A percentile compares a stretch with the other conserved stretches of the same genome.
phyloP scores from a whole-genome alignment of 1,284 basidiomycete genomes.

The Cryptococcus jaspeensis region DNA sequence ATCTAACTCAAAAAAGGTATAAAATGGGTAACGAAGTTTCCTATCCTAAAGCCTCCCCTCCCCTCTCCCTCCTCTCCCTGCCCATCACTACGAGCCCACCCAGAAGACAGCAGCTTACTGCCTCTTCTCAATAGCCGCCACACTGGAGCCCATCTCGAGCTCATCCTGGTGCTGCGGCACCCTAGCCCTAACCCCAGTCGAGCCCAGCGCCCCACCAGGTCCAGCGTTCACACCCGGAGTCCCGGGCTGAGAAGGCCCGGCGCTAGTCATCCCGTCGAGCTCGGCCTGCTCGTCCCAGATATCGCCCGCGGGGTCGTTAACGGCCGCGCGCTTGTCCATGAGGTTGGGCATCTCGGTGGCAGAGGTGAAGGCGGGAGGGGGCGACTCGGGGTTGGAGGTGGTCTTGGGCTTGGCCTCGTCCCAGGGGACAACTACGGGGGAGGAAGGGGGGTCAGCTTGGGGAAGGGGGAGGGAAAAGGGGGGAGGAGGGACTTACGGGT shows the following conservation, averaged over 20 bases:
- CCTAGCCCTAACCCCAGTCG: no score
- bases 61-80: no score
- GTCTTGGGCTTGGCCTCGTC: conserved; percentile 58
- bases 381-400: conserved; percentile 29
- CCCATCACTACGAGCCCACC: no score
- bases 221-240: conserved; percentile 35
- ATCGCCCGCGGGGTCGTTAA: conserved; percentile 44
- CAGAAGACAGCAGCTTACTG: no score
- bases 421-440: conserved; percentile 61
- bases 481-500: conserved; percentile 56
- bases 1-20: no score
- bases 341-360: conserved; percentile 38
- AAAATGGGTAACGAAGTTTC: no score
- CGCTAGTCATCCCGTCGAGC: conserved; percentile 13
- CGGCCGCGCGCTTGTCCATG: conserved; percentile 37
- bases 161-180: conserved; percentile 2
- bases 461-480: no score
- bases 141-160: conserved; percentile 9
- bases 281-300: conserved; percentile 40
- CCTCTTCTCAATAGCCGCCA: conserved; percentile 1
- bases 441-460: neutral
- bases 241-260: conserved; percentile 24
- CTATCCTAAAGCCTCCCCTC: no score
- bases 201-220: conserved; percentile 1
- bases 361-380: conserved; percentile 45